A percentile compares a stretch with the other conserved stretches of the same genome.
Evolutionary conservation across 2,329 filamentous ascomycete species (phyloP).

Genomic region (Epichloe amarillans): DNA sequence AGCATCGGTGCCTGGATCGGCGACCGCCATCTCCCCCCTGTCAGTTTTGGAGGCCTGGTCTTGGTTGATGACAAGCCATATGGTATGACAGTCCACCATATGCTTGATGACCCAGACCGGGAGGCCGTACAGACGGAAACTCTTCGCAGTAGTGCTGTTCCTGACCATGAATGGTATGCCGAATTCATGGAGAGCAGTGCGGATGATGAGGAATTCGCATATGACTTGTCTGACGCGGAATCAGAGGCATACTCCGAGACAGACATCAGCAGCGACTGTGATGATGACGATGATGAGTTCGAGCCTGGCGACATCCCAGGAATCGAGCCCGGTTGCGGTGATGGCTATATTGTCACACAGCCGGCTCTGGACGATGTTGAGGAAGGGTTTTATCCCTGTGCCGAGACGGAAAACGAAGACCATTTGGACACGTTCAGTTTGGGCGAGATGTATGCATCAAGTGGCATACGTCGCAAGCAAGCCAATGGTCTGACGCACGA

Average conservation of each 20-base stretch:
- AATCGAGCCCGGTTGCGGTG: conserved; percentile 59
- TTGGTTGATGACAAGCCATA: conserved; percentile 73
- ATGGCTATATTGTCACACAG: conserved; percentile 74
- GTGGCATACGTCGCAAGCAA: conserved; percentile 68
- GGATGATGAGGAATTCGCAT: conserved; percentile 40
- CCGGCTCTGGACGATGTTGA: conserved; percentile 81
- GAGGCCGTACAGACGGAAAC: conserved; percentile 21
- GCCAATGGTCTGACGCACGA: conserved; percentile 67
- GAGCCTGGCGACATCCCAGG: conserved; percentile 68
- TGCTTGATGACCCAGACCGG: conserved; percentile 62
- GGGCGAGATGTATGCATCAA: conserved; percentile 78
- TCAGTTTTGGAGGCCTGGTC: conserved; percentile 80
- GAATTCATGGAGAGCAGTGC: conserved; percentile 29
- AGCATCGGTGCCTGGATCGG: conserved; percentile 87
- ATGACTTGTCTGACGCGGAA: conserved; percentile 49
- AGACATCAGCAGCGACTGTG: conserved; percentile 38
- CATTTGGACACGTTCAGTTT: conserved; percentile 70
- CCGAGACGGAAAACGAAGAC: conserved; percentile 61
- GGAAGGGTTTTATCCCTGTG: conserved; percentile 67
- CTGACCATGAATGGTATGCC: conserved; percentile 28
- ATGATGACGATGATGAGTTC: conserved; percentile 39
- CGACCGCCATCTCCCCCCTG: conserved; percentile 74
- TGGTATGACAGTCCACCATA: conserved; percentile 94
- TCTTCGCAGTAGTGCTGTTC: conserved; percentile 26
- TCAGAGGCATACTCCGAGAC: conserved; percentile 39